Conservation (phyloP, 1,284 basidiomycete genomes). For the Rhodotorula sp. region DNA sequence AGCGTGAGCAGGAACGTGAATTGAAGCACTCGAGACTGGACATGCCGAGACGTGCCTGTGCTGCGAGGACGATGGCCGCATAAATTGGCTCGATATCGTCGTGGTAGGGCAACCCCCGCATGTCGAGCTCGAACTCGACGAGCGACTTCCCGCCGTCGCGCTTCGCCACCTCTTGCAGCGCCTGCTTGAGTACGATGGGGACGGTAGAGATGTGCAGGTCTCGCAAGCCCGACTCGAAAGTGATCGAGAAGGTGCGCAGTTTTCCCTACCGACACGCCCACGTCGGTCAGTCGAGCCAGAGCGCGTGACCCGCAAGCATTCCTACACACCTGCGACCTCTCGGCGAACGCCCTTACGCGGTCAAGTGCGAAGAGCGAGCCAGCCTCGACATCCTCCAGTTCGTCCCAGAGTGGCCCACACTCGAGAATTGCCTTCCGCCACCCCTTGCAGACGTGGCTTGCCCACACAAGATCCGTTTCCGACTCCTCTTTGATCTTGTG, state of each 20-base stretch:
- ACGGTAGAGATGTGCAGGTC: not conserved
- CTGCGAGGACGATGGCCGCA: not conserved
- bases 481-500: not conserved
- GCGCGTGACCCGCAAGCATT: not conserved
- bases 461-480: not conserved
- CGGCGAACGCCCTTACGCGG: slow-evolving; percentile 4
- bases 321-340: slow-evolving; percentile 9
- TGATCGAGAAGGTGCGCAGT: not conserved
- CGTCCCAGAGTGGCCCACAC: slow-evolving; percentile 10
- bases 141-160: slow-evolving; percentile 7
- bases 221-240: not conserved
- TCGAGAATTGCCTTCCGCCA: slow-evolving; percentile 23
- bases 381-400: slow-evolving; percentile 1
- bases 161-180: slow-evolving; percentile 10
- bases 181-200: slow-evolving; percentile 2
- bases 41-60: not conserved
- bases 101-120: not conserved
- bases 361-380: not conserved
- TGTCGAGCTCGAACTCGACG: slow-evolving; percentile 8
- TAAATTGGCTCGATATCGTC: slow-evolving; percentile 14
- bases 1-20: not conserved
- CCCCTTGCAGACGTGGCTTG: slow-evolving; percentile 13
- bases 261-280: not conserved
- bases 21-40: too few species aligned
- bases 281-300: not conserved